These are phyloP conservation scores for Rhypophila decipiens DNA, from an alignment of 495 filamentous ascomycete species.

Conservation along the genomic window DNA sequence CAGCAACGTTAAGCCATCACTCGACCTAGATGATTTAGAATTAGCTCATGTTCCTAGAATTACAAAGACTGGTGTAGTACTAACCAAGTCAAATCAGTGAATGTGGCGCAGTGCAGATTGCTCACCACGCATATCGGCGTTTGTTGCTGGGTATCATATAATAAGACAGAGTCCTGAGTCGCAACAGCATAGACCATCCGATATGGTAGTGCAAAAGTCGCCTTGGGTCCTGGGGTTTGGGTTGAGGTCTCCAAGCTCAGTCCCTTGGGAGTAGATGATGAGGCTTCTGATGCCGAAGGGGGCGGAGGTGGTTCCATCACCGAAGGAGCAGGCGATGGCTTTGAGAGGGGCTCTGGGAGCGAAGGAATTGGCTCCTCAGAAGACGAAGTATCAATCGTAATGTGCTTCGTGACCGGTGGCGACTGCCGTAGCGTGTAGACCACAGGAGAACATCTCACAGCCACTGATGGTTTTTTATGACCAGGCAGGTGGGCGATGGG, in stretches of 20 bases:
- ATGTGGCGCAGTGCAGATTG: slow-evolving; percentile 95
- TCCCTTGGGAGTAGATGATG: slow-evolving; percentile 35
- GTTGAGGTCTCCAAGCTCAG: slow-evolving; percentile 49
- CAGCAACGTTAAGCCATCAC: slow-evolving; percentile 81
- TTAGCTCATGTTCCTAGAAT: slow-evolving; percentile 14
- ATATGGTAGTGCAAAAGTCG: slow-evolving; percentile 81
- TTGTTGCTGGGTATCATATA: slow-evolving; percentile 96
- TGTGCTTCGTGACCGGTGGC: slow-evolving; percentile 67
- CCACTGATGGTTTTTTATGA: slow-evolving; percentile 97
- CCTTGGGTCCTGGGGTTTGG: slow-evolving; percentile 48
- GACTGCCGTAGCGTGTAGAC: slow-evolving; percentile 74
- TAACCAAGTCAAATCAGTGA: slow-evolving; percentile 94
- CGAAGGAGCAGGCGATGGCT: slow-evolving; percentile 45
- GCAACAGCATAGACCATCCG: slow-evolving; percentile 95
- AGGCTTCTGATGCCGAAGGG: slow-evolving; percentile 39
- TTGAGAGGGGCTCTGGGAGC: slow-evolving; percentile 74
- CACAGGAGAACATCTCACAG: slow-evolving; percentile 87
- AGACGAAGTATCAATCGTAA: slow-evolving; percentile 90
- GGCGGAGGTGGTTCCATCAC: slow-evolving; percentile 83
- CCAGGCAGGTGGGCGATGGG: slow-evolving; percentile 96
- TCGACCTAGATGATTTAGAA: slow-evolving; percentile 67
- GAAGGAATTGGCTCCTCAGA: slow-evolving; percentile 75
- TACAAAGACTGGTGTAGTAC: slow-evolving; percentile 10
- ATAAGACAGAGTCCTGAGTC: slow-evolving; percentile 89
- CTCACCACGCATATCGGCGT: slow-evolving; percentile 88